Conservation (phyloP, 306 rosid genomes). For the Vicia faba region DNA sequence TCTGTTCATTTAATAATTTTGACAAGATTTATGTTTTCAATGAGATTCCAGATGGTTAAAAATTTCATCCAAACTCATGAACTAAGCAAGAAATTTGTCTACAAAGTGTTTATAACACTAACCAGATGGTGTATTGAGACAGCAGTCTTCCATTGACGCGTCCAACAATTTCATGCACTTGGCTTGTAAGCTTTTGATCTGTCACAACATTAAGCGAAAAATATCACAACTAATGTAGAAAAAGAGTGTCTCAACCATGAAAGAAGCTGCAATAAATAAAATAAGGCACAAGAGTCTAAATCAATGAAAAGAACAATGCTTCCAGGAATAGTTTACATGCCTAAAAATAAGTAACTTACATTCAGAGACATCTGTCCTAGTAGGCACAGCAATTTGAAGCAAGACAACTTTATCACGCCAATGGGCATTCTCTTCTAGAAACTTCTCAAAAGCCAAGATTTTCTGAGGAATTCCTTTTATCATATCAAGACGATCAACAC, state of each 20-base stretch:
- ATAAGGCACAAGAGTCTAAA: constrained; percentile 2
- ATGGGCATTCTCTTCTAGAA: constrained; percentile 83
- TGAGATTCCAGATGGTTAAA: constrained; percentile 3
- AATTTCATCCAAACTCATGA: neutral
- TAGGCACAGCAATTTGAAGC: constrained; percentile 95
- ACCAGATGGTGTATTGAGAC: constrained; percentile 98
- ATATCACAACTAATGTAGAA: neutral
- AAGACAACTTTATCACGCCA: constrained; percentile 97
- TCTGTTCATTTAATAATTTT: constrained; percentile 9
- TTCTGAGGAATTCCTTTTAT: constrained; percentile 97
- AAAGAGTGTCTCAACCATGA: neutral
- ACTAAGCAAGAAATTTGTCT: constrained; percentile 21
- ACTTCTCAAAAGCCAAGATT: constrained; percentile 90
- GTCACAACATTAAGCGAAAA: constrained; percentile 37
- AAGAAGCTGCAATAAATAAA: neutral
- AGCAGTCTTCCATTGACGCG: constrained; percentile 94
- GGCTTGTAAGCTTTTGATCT: constrained; percentile 98
- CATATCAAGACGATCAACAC: constrained; percentile 98
- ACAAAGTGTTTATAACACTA: constrained; percentile 43
- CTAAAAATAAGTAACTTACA: constrained; percentile 58
- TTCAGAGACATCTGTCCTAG: constrained; percentile 90
- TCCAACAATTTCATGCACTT: constrained; percentile 98
- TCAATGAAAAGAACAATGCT: neutral
- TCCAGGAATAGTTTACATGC: constrained; percentile 31
- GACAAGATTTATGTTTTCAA: constrained; percentile 2